Percentiles rank a stretch among this genome's conserved stretches.
These are phyloP conservation scores for Ustilago crameri DNA, from an alignment of 1,284 basidiomycete genomes.

Conservation along the genomic window DNA sequence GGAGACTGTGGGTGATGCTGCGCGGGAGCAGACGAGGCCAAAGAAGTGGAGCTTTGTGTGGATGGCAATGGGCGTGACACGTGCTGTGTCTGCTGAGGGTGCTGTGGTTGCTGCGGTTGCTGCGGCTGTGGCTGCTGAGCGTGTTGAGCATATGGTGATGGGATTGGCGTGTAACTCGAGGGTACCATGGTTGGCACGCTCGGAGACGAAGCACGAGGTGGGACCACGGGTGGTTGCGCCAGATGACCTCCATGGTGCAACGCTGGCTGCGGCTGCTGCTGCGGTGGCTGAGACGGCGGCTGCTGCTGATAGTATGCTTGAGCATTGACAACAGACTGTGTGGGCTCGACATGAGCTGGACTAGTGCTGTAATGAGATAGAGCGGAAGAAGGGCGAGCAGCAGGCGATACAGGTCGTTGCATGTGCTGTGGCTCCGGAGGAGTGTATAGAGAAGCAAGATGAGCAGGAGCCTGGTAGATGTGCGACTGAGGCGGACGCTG, in stretches of 20 bases:
- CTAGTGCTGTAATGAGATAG: conserved; percentile 35
- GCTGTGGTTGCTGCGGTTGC: too few relatives aligned
- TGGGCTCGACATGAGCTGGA: conserved; percentile 15
- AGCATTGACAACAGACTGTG: conserved; percentile 47
- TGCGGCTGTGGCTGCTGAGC: conserved; percentile 9
- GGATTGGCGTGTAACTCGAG: conserved; percentile 28
- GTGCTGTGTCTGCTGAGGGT: conserved; percentile 11
- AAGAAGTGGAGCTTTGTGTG: conserved; percentile 25
- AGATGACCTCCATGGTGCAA: conserved; percentile 16
- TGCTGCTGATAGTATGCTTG: conserved; percentile 39
- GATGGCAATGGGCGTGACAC: conserved; percentile 38
- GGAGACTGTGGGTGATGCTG: conserved; percentile 1
- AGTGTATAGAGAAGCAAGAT: conserved; percentile 42
- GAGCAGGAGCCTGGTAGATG: conserved; percentile 45
- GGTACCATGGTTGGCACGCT: conserved; percentile 2
- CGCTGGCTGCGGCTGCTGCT: conserved; percentile 15
- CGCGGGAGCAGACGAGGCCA: conserved; percentile 11
- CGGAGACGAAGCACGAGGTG: conserved; percentile 37
- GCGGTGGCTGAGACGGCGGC: conserved; percentile 20
- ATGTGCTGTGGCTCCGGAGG: conserved; percentile 15
- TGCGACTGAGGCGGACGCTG: conserved; percentile 44
- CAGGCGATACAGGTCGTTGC: conserved; percentile 42
- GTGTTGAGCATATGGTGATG: conserved; percentile 33
- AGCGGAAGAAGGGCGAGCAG: conserved; percentile 27
- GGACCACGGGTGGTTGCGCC: conserved; percentile 21